These are phyloP conservation scores for Lipomyces yarrowii DNA, from an alignment of 1,139 yeast genomes.

Conservation along the genomic window DNA sequence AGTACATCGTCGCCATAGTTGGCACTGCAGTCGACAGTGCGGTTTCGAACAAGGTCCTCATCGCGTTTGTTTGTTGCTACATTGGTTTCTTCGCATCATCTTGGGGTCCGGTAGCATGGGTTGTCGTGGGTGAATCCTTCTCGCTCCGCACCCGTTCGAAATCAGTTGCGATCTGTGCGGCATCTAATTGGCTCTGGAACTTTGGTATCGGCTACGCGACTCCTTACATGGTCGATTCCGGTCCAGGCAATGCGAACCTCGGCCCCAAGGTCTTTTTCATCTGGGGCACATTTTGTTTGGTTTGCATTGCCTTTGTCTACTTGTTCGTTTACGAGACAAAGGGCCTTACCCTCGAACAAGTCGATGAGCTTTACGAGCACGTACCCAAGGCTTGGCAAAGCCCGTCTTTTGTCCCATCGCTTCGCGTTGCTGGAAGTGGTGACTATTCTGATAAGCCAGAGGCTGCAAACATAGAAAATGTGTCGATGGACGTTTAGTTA, in stretches of 20 bases:
- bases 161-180: conserved; percentile 57
- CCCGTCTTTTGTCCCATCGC: background rate
- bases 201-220: conserved; percentile 77
- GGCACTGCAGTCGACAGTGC: conserved; percentile 43
- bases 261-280: conserved; percentile 63
- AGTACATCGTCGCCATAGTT: conserved; percentile 39
- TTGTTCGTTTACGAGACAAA: conserved; percentile 73
- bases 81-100: conserved; percentile 70
- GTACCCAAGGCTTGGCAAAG: conserved; percentile 7
- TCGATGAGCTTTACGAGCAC: conserved; percentile 38
- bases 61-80: conserved; percentile 67
- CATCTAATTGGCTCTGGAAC: conserved; percentile 69
- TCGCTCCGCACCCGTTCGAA: conserved; percentile 60
- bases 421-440: background rate
- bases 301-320: conserved; percentile 49
- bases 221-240: conserved; percentile 62
- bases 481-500: background rate
- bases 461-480: background rate
- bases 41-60: conserved; percentile 47
- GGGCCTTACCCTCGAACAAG: conserved; percentile 74
- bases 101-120: conserved; percentile 60
- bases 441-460: background rate
- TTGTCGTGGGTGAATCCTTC: conserved; percentile 60
- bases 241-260: conserved; percentile 14
- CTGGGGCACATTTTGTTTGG: conserved; percentile 61